Percentiles rank a stretch among this genome's conserved stretches.
These are phyloP conservation scores for Melampsora abietis-canadensis DNA, from an alignment of 1,284 basidiomycete genomes.

Conservation along the genomic window DNA sequence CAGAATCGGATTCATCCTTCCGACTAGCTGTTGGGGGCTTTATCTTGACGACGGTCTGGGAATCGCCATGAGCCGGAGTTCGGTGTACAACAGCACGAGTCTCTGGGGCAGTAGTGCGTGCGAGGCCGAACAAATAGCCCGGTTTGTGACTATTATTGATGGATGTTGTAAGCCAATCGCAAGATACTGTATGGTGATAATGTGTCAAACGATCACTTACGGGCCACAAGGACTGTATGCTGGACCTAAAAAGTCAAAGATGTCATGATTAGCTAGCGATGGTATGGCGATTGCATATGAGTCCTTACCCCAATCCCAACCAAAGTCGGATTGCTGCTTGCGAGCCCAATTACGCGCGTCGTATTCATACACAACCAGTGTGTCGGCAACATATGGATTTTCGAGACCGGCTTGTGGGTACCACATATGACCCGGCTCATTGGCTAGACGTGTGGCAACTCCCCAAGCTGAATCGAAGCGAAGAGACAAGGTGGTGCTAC, in stretches of 20 bases:
- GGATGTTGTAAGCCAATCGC: not conserved
- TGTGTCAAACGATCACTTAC: constrained; percentile 15
- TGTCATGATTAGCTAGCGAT: not conserved
- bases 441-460: constrained; percentile 25
- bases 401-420: constrained; percentile 13
- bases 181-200: not conserved
- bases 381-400: not conserved
- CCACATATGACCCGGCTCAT: constrained; percentile 21
- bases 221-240: constrained; percentile 36
- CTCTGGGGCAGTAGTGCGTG: not conserved
- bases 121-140: constrained; percentile 31
- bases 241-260: constrained; percentile 16
- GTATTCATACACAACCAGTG: constrained; percentile 46
- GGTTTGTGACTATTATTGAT: constrained; percentile 10
- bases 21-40: not conserved
- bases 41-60: not conserved
- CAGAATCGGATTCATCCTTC: not conserved
- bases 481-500: constrained; percentile 4
- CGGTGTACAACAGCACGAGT: not conserved
- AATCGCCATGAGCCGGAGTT: not conserved
- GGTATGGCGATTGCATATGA: not conserved
- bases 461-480: constrained; percentile 26
- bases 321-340: constrained; percentile 50
- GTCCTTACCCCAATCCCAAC: constrained; percentile 51
- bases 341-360: constrained; percentile 48